phyloP scores from a whole-genome alignment of 2,329 filamentous ascomycete species.

The Myriosclerotinia duriaeana region DNA sequence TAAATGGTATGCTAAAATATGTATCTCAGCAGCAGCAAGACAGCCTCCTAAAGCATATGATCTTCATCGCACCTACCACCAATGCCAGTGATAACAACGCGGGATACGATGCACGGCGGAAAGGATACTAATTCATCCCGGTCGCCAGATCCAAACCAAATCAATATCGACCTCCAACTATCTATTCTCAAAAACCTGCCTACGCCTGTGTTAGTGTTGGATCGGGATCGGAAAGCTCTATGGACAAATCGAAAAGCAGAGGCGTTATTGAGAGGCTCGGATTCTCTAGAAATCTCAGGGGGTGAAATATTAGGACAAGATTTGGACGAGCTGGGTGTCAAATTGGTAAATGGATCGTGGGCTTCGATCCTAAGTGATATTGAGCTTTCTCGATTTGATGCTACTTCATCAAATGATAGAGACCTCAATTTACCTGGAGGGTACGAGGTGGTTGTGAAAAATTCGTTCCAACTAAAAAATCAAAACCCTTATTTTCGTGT shows the following conservation, averaged over 20 bases:
- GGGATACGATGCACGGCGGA: neutral
- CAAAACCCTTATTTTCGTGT: slow-evolving; percentile 25
- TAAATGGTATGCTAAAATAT: slow-evolving; percentile 7
- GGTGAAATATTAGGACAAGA: slow-evolving; percentile 22
- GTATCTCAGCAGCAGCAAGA: neutral
- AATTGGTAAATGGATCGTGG: slow-evolving; percentile 27
- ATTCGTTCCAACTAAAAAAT: neutral
- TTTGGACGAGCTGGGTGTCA: slow-evolving; percentile 27
- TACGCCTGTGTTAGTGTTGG: slow-evolving; percentile 31
- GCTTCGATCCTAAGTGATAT: slow-evolving; percentile 25
- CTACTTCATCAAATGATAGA: neutral
- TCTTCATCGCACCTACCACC: neutral
- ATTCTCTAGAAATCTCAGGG: slow-evolving; percentile 18
- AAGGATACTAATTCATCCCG: neutral
- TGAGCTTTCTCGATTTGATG: slow-evolving; percentile 3
- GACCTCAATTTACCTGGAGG: slow-evolving; percentile 1
- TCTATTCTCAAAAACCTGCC: slow-evolving; percentile 30
- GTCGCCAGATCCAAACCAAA: neutral
- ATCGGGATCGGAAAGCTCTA: slow-evolving; percentile 24
- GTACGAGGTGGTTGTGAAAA: slow-evolving; percentile 24
- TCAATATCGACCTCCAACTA: slow-evolving; percentile 30
- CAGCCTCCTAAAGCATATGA: neutral
- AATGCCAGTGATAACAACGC: neutral
- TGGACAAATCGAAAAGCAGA: slow-evolving; percentile 30
- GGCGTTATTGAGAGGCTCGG: slow-evolving; percentile 22